Base-by-base conservation (phyloP, 2,329 filamentous ascomycete species). In the Aspergillus texensis region DNA sequence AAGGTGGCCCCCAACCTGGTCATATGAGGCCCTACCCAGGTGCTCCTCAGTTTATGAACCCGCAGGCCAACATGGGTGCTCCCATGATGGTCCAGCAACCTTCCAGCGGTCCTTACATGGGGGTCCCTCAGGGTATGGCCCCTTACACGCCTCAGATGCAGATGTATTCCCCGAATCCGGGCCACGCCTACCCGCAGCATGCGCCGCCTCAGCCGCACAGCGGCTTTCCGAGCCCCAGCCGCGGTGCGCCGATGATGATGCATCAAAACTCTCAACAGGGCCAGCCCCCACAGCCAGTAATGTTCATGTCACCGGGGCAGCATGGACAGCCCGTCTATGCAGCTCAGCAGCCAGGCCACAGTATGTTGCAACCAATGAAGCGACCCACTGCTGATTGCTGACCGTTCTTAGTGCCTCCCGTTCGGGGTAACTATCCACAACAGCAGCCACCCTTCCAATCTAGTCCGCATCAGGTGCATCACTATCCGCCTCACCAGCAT, bases 181-280 rank as follows among this genome's bases (percentile, higher is more conserved):
- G 91, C 82, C 85, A 93, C 86, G 84, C 89, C 78, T 88, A 88
- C 67, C 84, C 85, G 41, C 83, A 84, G 50, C 82, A 83, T 70
- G 79, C 77, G 24, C 78, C 82, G 66, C 80, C 81, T 45, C 82
- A 84, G 62, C 82, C 83, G 60, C 87, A 90, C 24, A 91, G 87
- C 50, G 92, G 93, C 19, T 97, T 92, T 73, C 91, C 93, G n/a
- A 97, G 94, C 75, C 94, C 94, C 1, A 89, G 92, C 62, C 88
- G 93, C 55, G 89, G 89, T 24, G 92, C 95, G 14, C 90, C 92
- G 2, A 93, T 96, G 89, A 98, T 98, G 94, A 91, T 90, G 72
- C 94, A 94, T 69, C 93, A 97, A 80, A 92, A 92, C 61, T 97
- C 94, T 32, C 94, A 97, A 73, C 94, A 96, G 77, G 93, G 94